Conservation (phyloP, 2,329 filamentous ascomycete species). For the Aspergillus neotritici region DNA sequence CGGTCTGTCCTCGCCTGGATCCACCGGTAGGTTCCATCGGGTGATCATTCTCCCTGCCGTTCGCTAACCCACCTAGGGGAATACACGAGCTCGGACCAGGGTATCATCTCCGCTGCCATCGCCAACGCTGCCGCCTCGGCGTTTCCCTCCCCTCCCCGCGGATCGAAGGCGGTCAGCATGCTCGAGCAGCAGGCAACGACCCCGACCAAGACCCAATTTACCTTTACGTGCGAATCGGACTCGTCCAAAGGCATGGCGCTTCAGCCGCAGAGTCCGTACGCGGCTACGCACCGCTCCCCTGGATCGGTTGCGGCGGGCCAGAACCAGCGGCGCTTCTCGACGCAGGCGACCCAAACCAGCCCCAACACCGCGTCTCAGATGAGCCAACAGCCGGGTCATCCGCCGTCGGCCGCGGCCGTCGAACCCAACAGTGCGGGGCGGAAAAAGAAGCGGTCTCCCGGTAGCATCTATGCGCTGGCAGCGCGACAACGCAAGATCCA, state of each 20-base stretch:
- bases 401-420: slow-evolving; percentile 31
- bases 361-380: slow-evolving; percentile 41
- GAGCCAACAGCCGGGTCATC: slow-evolving; percentile 26
- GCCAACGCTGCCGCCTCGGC: slow-evolving; percentile 77
- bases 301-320: slow-evolving; percentile 28
- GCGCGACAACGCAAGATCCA: slow-evolving; percentile 71
- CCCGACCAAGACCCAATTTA: slow-evolving; percentile 81
- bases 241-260: slow-evolving; percentile 73
- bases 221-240: slow-evolving; percentile 90
- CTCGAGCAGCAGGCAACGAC: slow-evolving; percentile 64
- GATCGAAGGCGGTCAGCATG: slow-evolving; percentile 73
- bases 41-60: too few relatives aligned
- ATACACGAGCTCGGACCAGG: slow-evolving; percentile 50
- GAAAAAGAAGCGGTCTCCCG: slow-evolving; percentile 60
- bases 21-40: slow-evolving; percentile 24
- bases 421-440: slow-evolving; percentile 49
- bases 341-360: slow-evolving; percentile 53
- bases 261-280: slow-evolving; percentile 54
- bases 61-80: slow-evolving; percentile 23
- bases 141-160: slow-evolving; percentile 53
- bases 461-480: slow-evolving; percentile 67
- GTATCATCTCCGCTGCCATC: slow-evolving; percentile 89
- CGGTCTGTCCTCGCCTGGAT: slow-evolving; percentile 40
- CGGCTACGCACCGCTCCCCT: slow-evolving; percentile 29
- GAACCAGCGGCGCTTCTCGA: slow-evolving; percentile 40